Conservation (phyloP, 225 moss, liverwort and hornwort genomes). For the Rhytidiadelphus loreus region DNA sequence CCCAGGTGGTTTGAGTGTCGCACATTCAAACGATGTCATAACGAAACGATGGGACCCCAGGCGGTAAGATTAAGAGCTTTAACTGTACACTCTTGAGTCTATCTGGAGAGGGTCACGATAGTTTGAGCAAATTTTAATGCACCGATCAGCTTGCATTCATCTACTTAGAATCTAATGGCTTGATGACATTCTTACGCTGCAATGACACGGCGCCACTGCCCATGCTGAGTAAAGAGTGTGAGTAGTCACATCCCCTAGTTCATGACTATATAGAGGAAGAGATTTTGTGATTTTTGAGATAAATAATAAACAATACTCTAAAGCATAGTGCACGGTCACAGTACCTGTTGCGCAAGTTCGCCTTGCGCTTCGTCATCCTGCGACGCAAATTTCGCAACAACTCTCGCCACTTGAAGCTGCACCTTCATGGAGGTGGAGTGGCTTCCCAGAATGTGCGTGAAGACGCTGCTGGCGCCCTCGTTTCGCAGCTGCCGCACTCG, state of each 20-base stretch:
- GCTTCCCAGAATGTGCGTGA: constrained; percentile 52
- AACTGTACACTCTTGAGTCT: not conserved
- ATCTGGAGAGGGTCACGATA: not conserved
- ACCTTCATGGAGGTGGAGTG: constrained; percentile 71
- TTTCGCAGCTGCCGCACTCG: constrained; percentile 59
- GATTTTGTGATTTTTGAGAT: not conserved
- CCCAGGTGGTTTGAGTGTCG: not conserved
- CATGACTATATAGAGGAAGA: not conserved
- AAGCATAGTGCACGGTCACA: not conserved
- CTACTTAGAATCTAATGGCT: not conserved
- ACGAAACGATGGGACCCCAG: not conserved
- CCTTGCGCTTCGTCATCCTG: constrained; percentile 56
- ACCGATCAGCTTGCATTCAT: not conserved
- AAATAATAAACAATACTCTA: not conserved
- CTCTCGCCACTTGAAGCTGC: constrained; percentile 61
- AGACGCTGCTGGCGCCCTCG: constrained; percentile 55
- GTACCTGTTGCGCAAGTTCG: constrained; percentile 52
- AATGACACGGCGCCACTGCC: not conserved
- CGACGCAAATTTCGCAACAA: constrained; percentile 57
- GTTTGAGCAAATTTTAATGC: not conserved
- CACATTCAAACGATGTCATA: not conserved
- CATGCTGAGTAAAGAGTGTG: not conserved
- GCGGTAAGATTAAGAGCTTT: not conserved
- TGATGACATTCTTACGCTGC: not conserved
- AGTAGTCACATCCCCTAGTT: not conserved